Percentiles rank a stretch among this genome's conserved stretches.
These are phyloP conservation scores for Coelastrella sp. DNA, from an alignment of 139 green algal genomes.

Conservation along the genomic window DNA sequence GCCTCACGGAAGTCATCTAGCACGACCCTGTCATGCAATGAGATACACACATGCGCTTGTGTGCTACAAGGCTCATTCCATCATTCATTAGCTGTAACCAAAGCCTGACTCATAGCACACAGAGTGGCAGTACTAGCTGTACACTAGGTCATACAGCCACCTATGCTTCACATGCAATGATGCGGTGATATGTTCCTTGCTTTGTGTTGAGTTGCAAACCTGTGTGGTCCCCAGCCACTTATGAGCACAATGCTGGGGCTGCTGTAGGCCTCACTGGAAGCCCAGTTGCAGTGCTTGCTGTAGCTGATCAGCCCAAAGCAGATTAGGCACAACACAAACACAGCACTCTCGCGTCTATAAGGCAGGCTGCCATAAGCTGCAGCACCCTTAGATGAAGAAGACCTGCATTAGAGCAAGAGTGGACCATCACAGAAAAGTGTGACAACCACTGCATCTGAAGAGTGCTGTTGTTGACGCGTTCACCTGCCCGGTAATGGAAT, in stretches of 20 bases:
- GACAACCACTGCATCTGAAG: too few species aligned
- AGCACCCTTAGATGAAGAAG: not conserved
- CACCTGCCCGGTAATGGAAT: too few species aligned
- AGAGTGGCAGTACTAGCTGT: not conserved
- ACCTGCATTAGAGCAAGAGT: too few species aligned
- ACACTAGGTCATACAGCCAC: too few species aligned
- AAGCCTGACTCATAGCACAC: not conserved
- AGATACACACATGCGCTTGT: not conserved
- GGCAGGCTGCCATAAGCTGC: not conserved
- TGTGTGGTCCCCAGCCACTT: slow-evolving; percentile 56
- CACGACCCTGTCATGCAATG: slow-evolving; percentile 47
- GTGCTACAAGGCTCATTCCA: too few species aligned
- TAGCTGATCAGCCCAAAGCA: slow-evolving; percentile 50
- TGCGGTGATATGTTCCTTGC: too few species aligned
- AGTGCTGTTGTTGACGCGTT: too few species aligned
- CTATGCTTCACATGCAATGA: too few species aligned
- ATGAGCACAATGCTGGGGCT: slow-evolving; percentile 94
- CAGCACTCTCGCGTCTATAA: not conserved
- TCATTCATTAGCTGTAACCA: not conserved
- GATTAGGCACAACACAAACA: slow-evolving; percentile 17
- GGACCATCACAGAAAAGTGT: too few species aligned
- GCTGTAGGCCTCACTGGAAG: slow-evolving; percentile 91
- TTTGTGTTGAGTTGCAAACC: slow-evolving; percentile 43
- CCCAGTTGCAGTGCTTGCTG: slow-evolving; percentile 83
- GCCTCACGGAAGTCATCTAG: slow-evolving; percentile 89